Evolutionary conservation across 2,329 filamentous ascomycete genomes (phyloP).

Genomic region (Talaromyces marneffei): DNA sequence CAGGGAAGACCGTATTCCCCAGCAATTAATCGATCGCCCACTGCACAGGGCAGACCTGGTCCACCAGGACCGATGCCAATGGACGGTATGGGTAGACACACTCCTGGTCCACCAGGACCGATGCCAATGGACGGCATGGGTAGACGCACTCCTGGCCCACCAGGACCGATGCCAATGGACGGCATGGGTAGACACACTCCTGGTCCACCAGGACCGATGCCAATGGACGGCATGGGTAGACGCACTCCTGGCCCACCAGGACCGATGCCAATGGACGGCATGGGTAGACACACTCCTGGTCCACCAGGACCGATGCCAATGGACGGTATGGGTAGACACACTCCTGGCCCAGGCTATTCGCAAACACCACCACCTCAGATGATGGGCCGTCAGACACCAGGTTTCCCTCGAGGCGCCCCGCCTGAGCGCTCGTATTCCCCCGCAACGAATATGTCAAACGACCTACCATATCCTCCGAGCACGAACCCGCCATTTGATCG

Average conservation of each 20-base stretch:
- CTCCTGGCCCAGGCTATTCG: constrained; percentile 17
- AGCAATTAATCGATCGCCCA: constrained; percentile 19
- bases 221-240: constrained; percentile 20
- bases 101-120: constrained; percentile 18
- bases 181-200: constrained; percentile 18
- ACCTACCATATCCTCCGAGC: background rate
- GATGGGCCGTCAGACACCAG: constrained; percentile 16
- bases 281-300: constrained; percentile 18
- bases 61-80: constrained; percentile 25
- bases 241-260: constrained; percentile 17
- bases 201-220: constrained; percentile 21
- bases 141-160: constrained; percentile 15
- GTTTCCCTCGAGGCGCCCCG: background rate
- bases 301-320: constrained; percentile 25
- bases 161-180: constrained; percentile 24
- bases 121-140: constrained; percentile 22
- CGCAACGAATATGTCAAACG: background rate
- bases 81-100: constrained; percentile 20
- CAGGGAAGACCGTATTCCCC: constrained; percentile 23
- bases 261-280: constrained; percentile 24
- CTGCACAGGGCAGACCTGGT: constrained; percentile 23
- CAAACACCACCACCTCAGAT: constrained; percentile 17
- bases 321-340: constrained; percentile 20
- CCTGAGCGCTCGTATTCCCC: constrained; percentile 5
- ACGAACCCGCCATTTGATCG: background rate